Evolutionary conservation across 306 rosid genomes (phyloP).

Genomic region (Cucumis sativus): DNA sequence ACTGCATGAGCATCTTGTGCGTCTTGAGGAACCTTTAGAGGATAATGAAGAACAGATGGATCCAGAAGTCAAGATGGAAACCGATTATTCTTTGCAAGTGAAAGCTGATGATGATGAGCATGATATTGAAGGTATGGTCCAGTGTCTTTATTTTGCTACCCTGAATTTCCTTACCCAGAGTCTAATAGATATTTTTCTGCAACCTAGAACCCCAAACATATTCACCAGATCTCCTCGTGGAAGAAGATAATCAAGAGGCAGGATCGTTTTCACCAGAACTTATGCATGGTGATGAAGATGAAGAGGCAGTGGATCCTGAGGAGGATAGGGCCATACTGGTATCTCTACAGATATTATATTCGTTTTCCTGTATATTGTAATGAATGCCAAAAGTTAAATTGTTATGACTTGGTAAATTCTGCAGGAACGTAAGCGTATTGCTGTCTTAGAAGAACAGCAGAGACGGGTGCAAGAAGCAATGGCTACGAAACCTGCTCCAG

Average conservation of each 20-base stretch:
- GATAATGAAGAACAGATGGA: slow-evolving; percentile 37
- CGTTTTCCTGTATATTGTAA: background rate
- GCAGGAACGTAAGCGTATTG: slow-evolving; percentile 67
- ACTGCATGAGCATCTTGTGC: slow-evolving; percentile 63
- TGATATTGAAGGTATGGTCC: slow-evolving; percentile 32
- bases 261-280: slow-evolving; percentile 86
- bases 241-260: slow-evolving; percentile 37
- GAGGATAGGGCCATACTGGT: slow-evolving; percentile 81
- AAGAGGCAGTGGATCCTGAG: slow-evolving; percentile 87
- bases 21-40: slow-evolving; percentile 53
- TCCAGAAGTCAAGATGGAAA: slow-evolving; percentile 34
- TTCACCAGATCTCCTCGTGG: slow-evolving; percentile 60
- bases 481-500: slow-evolving; percentile 67
- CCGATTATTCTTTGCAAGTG: slow-evolving; percentile 18
- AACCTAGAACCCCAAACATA: slow-evolving; percentile 35
- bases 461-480: slow-evolving; percentile 66
- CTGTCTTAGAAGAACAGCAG: slow-evolving; percentile 70
- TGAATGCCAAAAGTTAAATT: background rate
- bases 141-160: slow-evolving; percentile 10
- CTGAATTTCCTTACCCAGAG: background rate
- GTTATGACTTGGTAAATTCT: slow-evolving; percentile 4
- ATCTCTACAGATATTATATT: background rate
- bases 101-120: slow-evolving; percentile 33
- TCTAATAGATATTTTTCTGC: background rate
- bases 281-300: slow-evolving; percentile 70